Evolutionary conservation across 257 asterid species (phyloP).

Genomic region (Solanum clarkiae): DNA sequence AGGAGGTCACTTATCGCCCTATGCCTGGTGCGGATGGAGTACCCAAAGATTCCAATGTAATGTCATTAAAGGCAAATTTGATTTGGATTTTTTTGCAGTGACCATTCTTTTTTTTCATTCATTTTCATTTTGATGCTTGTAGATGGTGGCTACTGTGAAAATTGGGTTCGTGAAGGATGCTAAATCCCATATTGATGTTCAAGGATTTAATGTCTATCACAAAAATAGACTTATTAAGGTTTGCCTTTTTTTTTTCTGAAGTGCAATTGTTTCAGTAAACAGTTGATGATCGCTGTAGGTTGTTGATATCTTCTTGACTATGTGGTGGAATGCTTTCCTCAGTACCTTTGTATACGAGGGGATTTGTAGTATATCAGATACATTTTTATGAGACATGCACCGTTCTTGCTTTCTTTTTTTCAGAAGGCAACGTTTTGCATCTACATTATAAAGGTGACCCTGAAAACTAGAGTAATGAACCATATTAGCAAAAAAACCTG

Average conservation of each 20-base stretch:
- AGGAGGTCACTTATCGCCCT: constrained; percentile 85
- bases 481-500: neutral
- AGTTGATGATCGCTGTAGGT: neutral
- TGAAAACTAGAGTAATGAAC: neutral
- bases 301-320: neutral
- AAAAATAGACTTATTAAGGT: constrained; percentile 97
- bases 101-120: neutral
- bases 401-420: neutral
- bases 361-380: neutral
- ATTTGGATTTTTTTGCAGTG: neutral
- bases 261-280: neutral
- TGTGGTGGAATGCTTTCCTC: neutral
- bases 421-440: neutral
- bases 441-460: neutral
- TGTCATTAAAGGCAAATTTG: neutral
- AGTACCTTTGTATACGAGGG: neutral
- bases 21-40: constrained; percentile 65
- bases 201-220: constrained; percentile 96
- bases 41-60: constrained; percentile 58
- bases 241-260: neutral
- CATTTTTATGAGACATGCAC: neutral
- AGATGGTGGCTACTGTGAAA: constrained; percentile 85
- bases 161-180: constrained; percentile 99
- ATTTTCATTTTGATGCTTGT: constrained; percentile 3
- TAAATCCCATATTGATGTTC: constrained; percentile 84